phyloP scores from a whole-genome alignment of 805 yeast species.

The Saccharomycopsis vini region DNA sequence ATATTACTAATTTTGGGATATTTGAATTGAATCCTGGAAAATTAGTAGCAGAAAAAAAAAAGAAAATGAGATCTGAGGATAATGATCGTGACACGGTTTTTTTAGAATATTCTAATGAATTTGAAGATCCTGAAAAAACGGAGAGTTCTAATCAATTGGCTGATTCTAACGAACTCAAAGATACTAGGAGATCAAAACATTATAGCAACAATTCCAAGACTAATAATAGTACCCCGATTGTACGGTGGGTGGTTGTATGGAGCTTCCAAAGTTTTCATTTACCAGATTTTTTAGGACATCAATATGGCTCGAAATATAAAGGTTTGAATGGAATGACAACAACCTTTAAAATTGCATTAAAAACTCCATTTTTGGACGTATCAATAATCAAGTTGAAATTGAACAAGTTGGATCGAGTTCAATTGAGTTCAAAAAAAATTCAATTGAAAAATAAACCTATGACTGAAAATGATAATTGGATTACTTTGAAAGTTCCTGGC shows the following conservation, averaged over 20 bases:
- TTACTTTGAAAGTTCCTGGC: constrained; percentile 10
- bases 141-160: no score
- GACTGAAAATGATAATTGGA: background rate
- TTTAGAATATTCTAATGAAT: no score
- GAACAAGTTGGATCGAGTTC: background rate
- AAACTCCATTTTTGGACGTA: background rate
- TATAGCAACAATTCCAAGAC: no score
- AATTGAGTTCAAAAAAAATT: background rate
- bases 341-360: constrained; percentile 2
- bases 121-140: no score
- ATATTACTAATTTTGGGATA: constrained; percentile 14
- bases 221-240: constrained; percentile 5
- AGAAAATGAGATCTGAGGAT: background rate
- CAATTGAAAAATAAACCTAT: background rate
- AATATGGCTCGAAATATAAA: constrained; percentile 6
- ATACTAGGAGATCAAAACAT: no score
- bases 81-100: background rate
- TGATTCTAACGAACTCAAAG: no score
- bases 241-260: constrained; percentile 15
- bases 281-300: constrained; percentile 16
- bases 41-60: background rate
- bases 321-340: constrained; percentile 12
- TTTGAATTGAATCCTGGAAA: constrained; percentile 11
- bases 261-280: constrained; percentile 8
- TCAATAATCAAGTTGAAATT: background rate